Percentiles rank a stretch among this genome's conserved stretches.
These are phyloP conservation scores for Hericium erinaceus DNA, from an alignment of 768 basidiomycete genomes.

Conservation along the genomic window DNA sequence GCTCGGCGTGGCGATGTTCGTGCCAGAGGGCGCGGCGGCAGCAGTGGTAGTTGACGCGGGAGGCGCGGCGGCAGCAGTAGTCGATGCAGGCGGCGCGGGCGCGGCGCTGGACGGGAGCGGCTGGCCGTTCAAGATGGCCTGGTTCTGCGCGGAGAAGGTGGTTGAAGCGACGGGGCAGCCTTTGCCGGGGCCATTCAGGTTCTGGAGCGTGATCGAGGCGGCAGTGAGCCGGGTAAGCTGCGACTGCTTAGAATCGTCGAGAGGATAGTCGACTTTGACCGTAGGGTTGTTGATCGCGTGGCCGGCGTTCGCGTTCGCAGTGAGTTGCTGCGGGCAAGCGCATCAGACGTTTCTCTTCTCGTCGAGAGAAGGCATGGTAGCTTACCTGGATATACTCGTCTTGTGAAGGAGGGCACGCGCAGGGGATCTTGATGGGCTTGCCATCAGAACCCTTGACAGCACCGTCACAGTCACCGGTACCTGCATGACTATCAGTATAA, in stretches of 20 bases:
- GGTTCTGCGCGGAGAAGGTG: constrained; percentile 12
- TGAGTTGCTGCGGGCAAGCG: not conserved
- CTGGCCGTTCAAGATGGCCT: not conserved
- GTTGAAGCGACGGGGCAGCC: constrained; percentile 19
- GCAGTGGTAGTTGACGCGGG: not conserved
- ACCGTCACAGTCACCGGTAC: constrained; percentile 19
- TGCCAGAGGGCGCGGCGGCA: not conserved
- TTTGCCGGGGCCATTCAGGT: constrained; percentile 18
- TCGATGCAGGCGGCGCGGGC: not conserved
- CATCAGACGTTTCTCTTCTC: not conserved
- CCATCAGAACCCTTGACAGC: constrained; percentile 13
- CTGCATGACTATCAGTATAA: not conserved
- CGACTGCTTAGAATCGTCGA: constrained; percentile 11
- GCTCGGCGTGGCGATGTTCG: not conserved
- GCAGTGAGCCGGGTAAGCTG: constrained; percentile 17
- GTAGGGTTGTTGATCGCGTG: constrained; percentile 18
- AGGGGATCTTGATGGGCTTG: constrained; percentile 16
- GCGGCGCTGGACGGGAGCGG: not conserved
- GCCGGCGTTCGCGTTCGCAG: constrained; percentile 15
- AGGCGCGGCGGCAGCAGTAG: not conserved
- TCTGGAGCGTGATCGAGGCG: constrained; percentile 19
- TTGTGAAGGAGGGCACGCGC: constrained; percentile 15
- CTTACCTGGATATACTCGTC: constrained; percentile 3
- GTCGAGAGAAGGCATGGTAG: not conserved
- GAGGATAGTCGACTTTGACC: constrained; percentile 19